phyloP scores from a whole-genome alignment of 305 asterid genomes.

The Solanum hybrid region DNA sequence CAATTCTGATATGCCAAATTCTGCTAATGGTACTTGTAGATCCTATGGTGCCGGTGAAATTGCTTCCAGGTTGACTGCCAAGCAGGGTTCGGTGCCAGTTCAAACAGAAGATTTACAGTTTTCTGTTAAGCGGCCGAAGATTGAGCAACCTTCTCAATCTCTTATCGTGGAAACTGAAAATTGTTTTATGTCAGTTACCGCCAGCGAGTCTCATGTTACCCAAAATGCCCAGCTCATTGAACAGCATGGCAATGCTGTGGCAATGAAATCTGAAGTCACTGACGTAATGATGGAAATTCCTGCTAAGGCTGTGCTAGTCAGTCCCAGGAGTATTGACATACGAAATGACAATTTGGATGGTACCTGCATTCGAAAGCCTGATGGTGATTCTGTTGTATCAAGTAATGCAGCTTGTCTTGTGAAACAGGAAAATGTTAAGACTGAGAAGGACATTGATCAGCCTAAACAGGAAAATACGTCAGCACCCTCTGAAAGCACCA shows the following conservation, averaged over 20 bases:
- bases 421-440: slow-evolving; percentile 40
- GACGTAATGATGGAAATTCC: slow-evolving; percentile 57
- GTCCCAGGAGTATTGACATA: slow-evolving; percentile 33
- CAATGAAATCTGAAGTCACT: slow-evolving; percentile 40
- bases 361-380: slow-evolving; percentile 34
- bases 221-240: slow-evolving; percentile 30
- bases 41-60: slow-evolving; percentile 40
- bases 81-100: slow-evolving; percentile 25
- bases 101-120: slow-evolving; percentile 60
- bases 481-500: slow-evolving; percentile 44
- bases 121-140: slow-evolving; percentile 68
- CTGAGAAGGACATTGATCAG: slow-evolving; percentile 53
- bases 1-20: slow-evolving; percentile 35
- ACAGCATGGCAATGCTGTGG: slow-evolving; percentile 23
- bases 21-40: slow-evolving; percentile 40
- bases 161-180: slow-evolving; percentile 37
- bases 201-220: slow-evolving; percentile 24
- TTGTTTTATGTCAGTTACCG: slow-evolving; percentile 29
- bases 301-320: slow-evolving; percentile 31
- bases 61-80: slow-evolving; percentile 32
- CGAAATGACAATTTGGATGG: slow-evolving; percentile 43
- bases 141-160: slow-evolving; percentile 45
- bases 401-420: slow-evolving; percentile 28
- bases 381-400: slow-evolving; percentile 28
- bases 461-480: slow-evolving; percentile 43